Evolutionary conservation across 106 monocot species (phyloP).

Genomic region (Agapanthus africanus): DNA sequence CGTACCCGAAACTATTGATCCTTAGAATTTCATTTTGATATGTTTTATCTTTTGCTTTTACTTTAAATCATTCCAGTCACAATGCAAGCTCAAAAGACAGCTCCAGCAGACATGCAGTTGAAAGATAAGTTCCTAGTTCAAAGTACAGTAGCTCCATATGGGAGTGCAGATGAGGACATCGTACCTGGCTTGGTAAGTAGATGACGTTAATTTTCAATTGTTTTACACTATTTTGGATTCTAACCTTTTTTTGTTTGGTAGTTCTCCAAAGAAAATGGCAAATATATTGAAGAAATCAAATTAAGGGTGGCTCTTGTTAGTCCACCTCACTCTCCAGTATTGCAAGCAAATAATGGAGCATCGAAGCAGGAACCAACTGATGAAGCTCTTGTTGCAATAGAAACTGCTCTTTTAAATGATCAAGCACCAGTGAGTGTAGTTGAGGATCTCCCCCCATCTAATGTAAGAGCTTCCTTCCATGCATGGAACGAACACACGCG

Average conservation of each 20-base stretch:
- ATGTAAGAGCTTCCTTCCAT: too few species aligned
- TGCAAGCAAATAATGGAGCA: slow-evolving; percentile 42
- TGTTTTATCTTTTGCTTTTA: slow-evolving; percentile 3
- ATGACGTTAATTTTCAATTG: background rate
- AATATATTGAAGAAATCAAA: slow-evolving; percentile 69
- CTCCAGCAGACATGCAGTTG: slow-evolving; percentile 80
- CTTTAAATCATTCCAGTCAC: slow-evolving; percentile 42
- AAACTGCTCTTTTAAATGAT: slow-evolving; percentile 9
- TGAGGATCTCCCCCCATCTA: too few species aligned
- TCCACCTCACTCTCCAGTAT: slow-evolving; percentile 49
- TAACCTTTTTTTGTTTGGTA: slow-evolving; percentile 16
- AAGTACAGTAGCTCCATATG: slow-evolving; percentile 66
- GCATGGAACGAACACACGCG: too few species aligned
- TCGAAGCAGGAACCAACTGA: slow-evolving; percentile 29
- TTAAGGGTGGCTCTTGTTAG: slow-evolving; percentile 71
- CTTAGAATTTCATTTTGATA: background rate
- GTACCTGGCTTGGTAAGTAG: slow-evolving; percentile 48
- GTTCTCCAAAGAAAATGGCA: slow-evolving; percentile 79
- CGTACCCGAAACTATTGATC: background rate
- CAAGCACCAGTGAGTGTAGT: too few species aligned
- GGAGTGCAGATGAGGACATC: slow-evolving; percentile 71
- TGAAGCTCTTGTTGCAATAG: slow-evolving; percentile 5
- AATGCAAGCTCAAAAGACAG: slow-evolving; percentile 67
- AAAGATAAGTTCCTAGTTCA: slow-evolving; percentile 95
- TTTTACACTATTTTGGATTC: background rate